Evolutionary conservation across 1,139 yeast genomes (phyloP).

Genomic region (Candida pseudoviswanathii): DNA sequence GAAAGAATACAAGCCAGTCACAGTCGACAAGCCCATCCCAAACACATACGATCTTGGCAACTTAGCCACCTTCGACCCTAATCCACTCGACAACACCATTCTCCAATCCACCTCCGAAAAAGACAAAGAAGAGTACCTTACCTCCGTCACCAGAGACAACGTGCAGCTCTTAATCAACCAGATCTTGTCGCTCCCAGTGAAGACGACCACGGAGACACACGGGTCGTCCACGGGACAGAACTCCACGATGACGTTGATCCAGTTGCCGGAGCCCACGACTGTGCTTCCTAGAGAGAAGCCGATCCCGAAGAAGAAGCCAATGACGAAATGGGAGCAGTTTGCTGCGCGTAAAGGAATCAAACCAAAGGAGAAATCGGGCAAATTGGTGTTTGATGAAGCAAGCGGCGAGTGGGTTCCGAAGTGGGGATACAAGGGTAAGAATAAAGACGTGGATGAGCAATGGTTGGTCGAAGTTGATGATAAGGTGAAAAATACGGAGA

Average conservation of each 20-base stretch:
- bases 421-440: constrained; percentile 97
- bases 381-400: constrained; percentile 87
- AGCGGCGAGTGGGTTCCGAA: constrained; percentile 95
- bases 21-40: constrained; percentile 88
- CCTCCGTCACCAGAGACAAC: constrained; percentile 83
- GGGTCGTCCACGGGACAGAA: constrained; percentile 63
- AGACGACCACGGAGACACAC: constrained; percentile 76
- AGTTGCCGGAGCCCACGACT: constrained; percentile 82
- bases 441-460: constrained; percentile 83
- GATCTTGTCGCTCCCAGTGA: constrained; percentile 83
- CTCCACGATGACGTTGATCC: constrained; percentile 79
- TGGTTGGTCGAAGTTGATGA: constrained; percentile 97
- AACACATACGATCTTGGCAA: constrained; percentile 85
- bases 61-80: constrained; percentile 81
- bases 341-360: constrained; percentile 95
- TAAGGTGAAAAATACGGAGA: constrained; percentile 60
- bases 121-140: constrained; percentile 66
- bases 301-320: constrained; percentile 87
- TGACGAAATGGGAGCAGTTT: constrained; percentile 95
- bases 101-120: constrained; percentile 48
- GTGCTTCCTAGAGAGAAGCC: constrained; percentile 93
- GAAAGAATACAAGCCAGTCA: constrained; percentile 61
- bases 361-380: constrained; percentile 88
- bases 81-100: constrained; percentile 67
- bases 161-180: constrained; percentile 90